Evolutionary conservation across 495 filamentous ascomycete species (phyloP).

Genomic region (Penicillium canariense): DNA sequence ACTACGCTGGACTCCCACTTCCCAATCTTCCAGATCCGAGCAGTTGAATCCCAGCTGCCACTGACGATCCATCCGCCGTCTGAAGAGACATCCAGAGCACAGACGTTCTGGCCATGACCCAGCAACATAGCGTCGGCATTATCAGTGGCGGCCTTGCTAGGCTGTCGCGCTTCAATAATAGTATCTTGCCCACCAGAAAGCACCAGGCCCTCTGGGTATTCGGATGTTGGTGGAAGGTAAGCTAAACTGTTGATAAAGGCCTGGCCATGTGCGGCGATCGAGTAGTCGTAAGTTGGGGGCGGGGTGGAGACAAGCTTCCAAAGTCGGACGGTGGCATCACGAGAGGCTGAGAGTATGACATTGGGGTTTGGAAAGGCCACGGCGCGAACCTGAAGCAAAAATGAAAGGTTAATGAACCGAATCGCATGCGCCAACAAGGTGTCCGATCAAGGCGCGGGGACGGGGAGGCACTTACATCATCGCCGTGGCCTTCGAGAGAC

Average conservation of each 20-base stretch:
- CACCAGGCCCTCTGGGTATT: constrained; percentile 76
- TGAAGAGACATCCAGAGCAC: constrained; percentile 73
- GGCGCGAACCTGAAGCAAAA: constrained; percentile 69
- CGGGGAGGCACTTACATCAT: constrained; percentile 63
- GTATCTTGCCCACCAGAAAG: constrained; percentile 85
- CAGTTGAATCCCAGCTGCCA: constrained; percentile 92
- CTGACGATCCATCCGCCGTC: constrained; percentile 74
- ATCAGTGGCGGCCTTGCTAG: constrained; percentile 59
- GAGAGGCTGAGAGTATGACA: constrained; percentile 76
- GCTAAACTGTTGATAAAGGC: constrained; percentile 84
- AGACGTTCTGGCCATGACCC: constrained; percentile 85
- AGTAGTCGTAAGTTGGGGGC: constrained; percentile 71
- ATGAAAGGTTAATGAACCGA: constrained; percentile 13
- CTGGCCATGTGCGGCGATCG: constrained; percentile 69
- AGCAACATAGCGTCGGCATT: constrained; percentile 83
- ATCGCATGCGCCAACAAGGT: constrained; percentile 10
- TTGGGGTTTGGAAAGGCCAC: constrained; percentile 76
- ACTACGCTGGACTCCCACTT: constrained; percentile 73
- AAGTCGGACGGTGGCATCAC: constrained; percentile 84
- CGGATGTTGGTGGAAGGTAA: constrained; percentile 66
- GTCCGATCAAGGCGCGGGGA: constrained; percentile 16
- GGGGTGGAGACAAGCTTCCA: constrained; percentile 70
- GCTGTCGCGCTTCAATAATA: constrained; percentile 85
- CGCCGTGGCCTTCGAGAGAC: constrained; percentile 73
- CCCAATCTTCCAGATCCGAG: constrained; percentile 70